Base-by-base conservation (phyloP, 2,329 filamentous ascomycete species). In the Penicillium thymicola region DNA sequence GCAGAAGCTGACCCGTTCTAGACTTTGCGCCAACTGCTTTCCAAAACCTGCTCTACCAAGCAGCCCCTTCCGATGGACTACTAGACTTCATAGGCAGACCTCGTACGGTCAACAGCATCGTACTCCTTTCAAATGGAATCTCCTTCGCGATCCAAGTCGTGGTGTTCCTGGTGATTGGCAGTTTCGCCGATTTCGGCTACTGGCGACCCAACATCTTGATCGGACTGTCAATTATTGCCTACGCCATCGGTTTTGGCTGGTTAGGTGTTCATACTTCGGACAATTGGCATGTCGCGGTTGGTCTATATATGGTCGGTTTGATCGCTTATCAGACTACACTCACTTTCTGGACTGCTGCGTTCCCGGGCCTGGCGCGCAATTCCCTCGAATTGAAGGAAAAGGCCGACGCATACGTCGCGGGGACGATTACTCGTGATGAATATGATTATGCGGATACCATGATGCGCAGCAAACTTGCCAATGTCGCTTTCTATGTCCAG, bases 271-370 rank as follows among this genome's bases (percentile, higher is more conserved):
- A 88, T 57, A 81, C 79, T 0, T 71, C 80, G 16, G 75, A 78
- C 3, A 77, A 85, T 66, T 89, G 87, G 87, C 77, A 81, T 46
- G 73, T 79, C 9, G 87, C 77, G 0, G 78, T 83, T 0, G 86
- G 81, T 0, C 69, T 89, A 16, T 89, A 89, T 67, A 85, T 89
- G 54, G 80, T 88, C 16, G 86, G 85, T 32, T 59, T 88, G 41
- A 85, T 89, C 59, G 81, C 82, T 1, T 89, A 88, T 63, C 85
- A 88, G 70, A 81, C 86, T 2, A 86, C 84, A 0, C 74, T 88
- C 47, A 88, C 86, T 0, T 89, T 88, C 68, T 89, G 85, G 84
- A 87, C 85, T 0, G 85, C 86, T 0, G 85, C 86, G 0, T 85
- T 85, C 55, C 82, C 83, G 4, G 78, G 81, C 0, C 71, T 86